Evolutionary conservation across 2,329 filamentous ascomycete species (phyloP).

Genomic region (Purpureocillium lavendulum): DNA sequence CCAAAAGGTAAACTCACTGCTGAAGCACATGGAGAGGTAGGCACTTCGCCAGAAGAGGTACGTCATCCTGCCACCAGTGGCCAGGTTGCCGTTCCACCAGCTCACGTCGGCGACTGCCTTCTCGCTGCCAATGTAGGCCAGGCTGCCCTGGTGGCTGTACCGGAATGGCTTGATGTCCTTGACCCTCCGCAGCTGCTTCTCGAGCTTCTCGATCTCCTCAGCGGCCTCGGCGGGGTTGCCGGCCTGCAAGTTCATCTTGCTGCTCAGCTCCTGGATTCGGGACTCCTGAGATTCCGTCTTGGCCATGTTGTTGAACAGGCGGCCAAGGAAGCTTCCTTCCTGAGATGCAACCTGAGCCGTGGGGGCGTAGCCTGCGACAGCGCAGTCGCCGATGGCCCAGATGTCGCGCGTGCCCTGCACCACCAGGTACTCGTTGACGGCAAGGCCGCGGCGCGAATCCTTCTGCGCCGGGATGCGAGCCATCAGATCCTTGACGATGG

Average conservation of each 20-base stretch:
- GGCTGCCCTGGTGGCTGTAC: constrained; percentile 93
- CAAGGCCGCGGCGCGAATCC: constrained; percentile 86
- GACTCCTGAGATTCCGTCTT: constrained; percentile 78
- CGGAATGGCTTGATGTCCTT: constrained; percentile 97
- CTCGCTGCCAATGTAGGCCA: constrained; percentile 97
- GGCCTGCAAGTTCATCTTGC: constrained; percentile 50
- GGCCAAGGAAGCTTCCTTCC: constrained; percentile 89
- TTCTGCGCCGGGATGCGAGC: constrained; percentile 86
- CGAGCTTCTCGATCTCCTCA: constrained; percentile 72
- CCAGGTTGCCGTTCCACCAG: constrained; percentile 96
- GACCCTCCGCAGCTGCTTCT: constrained; percentile 79
- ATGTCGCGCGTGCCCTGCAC: constrained; percentile 96
- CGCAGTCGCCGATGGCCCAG: constrained; percentile 97
- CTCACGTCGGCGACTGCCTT: constrained; percentile 95
- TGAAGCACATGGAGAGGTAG: constrained; percentile 99
- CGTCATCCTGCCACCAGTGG: constrained; percentile 84
- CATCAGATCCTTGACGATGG: constrained; percentile 87
- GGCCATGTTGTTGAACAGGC: constrained; percentile 98
- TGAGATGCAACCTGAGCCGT: constrained; percentile 95
- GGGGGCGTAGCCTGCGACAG: constrained; percentile 92
- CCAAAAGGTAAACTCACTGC: constrained; percentile 59
- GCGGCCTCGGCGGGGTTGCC: constrained; percentile 60
- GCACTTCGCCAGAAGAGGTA: constrained; percentile 98
- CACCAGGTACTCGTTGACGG: constrained; percentile 97
- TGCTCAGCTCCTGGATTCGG: constrained; percentile 63